Evolutionary conservation across 352 stramenopile species (phyloP), one percentile per base, ranked within the genome.

Genomic region (Thalassiosira exigua): DNA sequence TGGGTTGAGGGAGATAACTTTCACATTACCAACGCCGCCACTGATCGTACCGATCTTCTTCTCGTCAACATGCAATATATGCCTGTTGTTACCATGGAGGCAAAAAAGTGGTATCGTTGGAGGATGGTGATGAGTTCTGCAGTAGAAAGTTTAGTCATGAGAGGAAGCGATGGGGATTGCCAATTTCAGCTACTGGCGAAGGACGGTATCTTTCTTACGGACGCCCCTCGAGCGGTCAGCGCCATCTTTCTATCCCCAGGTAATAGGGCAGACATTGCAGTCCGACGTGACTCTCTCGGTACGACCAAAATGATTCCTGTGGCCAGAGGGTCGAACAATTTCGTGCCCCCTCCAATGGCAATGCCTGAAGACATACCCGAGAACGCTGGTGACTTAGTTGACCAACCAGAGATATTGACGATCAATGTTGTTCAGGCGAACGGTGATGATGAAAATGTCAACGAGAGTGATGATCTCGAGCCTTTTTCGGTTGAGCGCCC

Each of bases 1-100:
- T 56, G 24, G n/a, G 48, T 56, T 0, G 48, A 56, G 14, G n/a
- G n/a, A n/a, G 12, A 56, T 19, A 56, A 56, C 48, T 56, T 56
- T 27, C 12, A 56, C 12, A 27, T 56, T 12, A 56, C 48, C 0
- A 56, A 56, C 48, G 22, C 9, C 12, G 14, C 48, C 24, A 56
- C 48, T 29, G 24, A 27, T 56, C n/a, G 9, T 21, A 56, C n/a
- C 9, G 22, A 29, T 21, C 22, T 56, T 12, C 14, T 56, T 11
- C 24, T 56, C 14, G 48, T 56, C 9, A 56, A 56, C 24, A 56
- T 56, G 48, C 48, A 56, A 27, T 56, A 24, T 19, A 7, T 56
- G 11, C 48, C 48, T 7, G 22, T 12, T 11, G 48, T 56, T 56
- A 56, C 48, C n/a, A 56, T 56, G 48, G 48, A 56, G 24, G 9